Evolutionary conservation across 2,329 filamentous ascomycete genomes (phyloP), one percentile per base, ranked within the genome.

Genomic region (Colletotrichum tropicicola): DNA sequence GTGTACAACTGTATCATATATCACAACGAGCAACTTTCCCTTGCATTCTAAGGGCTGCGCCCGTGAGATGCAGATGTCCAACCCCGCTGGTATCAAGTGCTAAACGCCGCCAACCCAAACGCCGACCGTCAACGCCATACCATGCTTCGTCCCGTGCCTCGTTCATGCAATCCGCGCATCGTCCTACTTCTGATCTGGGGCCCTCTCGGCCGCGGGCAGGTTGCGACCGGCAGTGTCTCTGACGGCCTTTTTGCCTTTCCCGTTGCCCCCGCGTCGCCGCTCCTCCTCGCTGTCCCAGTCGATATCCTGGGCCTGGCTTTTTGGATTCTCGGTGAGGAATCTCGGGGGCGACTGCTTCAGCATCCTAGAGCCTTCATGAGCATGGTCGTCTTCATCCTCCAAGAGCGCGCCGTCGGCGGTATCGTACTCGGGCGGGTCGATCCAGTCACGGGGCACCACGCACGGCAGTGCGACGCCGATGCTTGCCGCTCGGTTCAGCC

Each of bases 401-500:
- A 93, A 76, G 64, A 92, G 80, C 73, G 89, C 90, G 65, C 91
- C 91, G 66, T 93, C 91, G 32, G 87, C 89, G 15, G 86, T 89
- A 65, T 92, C 91, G 72, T 88, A 90, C 70, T 94, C 92, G 2
- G 92, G 92, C 52, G 92, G 90, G 47, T 90, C 87, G 68, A 96
- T 88, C 92, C 92, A 96, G 73, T 94, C 92, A 66, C 86, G 85
- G 12, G 93, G 93, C 48, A 97, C 92, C 19, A 97, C 86, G 74
- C 93, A 97, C 13, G 93, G 93, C 35, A 97, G 77, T 12, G 91
- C 91, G 54, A 94, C 86, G 39, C 93, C 93, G 68, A 97, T 92
- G 70, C 87, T 91, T n/a, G 93, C 93, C 1, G 93, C 93, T 59
- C 93, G 87, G 73, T 97, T 97, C 57, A 97, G 80, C 91, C 92